Percentiles rank a stretch among this genome's conserved stretches.
Evolutionary conservation across 331 rosid genomes (phyloP).

Genomic region (Arachis monticola): DNA sequence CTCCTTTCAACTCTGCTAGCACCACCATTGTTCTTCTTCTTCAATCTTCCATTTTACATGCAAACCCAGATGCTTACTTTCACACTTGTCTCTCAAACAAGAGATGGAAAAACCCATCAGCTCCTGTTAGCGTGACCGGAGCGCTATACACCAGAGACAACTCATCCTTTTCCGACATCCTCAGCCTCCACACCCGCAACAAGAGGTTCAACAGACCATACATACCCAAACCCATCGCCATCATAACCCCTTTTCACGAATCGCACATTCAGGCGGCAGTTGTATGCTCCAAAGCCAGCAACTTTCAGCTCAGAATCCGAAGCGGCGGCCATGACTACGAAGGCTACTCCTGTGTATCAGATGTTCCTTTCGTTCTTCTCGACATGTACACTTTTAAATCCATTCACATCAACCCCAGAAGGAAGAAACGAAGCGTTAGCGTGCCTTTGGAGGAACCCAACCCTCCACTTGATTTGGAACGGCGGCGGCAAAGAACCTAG

Average conservation of each 20-base stretch:
- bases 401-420: conserved; percentile 41
- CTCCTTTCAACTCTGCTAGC: not conserved
- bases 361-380: conserved; percentile 55
- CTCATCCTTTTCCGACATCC: conserved; percentile 51
- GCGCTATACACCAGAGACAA: conserved; percentile 48
- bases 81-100: conserved; percentile 29
- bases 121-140: not conserved
- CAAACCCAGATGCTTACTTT: conserved; percentile 21
- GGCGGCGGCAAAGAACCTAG: too few species aligned
- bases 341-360: conserved; percentile 62
- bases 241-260: conserved; percentile 51
- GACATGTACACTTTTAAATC: conserved; percentile 61
- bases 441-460: too few species aligned
- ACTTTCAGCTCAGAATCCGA: conserved; percentile 63
- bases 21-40: not conserved
- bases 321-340: conserved; percentile 88
- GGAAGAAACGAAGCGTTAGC: too few species aligned
- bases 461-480: too few species aligned
- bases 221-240: conserved; percentile 62
- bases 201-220: conserved; percentile 49
- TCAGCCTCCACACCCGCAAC: conserved; percentile 53
- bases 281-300: conserved; percentile 49
- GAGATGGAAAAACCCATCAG: too few species aligned
- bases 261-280: conserved; percentile 56
- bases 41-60: not conserved